Evolutionary conservation across 306 rosid species (phyloP).

Genomic region (Cotoneaster glaucophyllus): DNA sequence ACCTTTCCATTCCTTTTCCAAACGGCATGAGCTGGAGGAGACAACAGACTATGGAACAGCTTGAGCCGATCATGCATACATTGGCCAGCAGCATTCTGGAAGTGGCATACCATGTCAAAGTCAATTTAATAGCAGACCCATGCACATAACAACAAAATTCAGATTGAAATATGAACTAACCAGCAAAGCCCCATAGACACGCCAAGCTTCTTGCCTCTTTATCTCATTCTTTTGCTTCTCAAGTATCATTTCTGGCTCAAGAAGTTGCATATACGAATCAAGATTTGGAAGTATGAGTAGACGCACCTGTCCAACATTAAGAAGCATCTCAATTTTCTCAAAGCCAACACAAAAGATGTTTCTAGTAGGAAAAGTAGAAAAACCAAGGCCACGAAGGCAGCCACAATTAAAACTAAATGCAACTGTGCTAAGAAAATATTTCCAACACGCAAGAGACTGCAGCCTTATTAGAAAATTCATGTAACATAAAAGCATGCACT

Average conservation of each 20-base stretch:
- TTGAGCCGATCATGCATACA: conserved; percentile 51
- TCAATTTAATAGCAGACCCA: not conserved
- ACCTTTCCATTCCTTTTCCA: conserved; percentile 47
- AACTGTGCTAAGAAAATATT: not conserved
- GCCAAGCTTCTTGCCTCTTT: conserved; percentile 85
- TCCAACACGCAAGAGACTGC: not conserved
- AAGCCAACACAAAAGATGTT: conserved; percentile 10
- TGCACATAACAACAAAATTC: not conserved
- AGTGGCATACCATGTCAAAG: conserved; percentile 15
- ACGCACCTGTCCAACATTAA: conserved; percentile 52
- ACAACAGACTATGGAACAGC: conserved; percentile 32
- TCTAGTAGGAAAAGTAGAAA: conserved; percentile 6
- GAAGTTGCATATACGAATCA: conserved; percentile 74
- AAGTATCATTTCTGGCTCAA: conserved; percentile 69
- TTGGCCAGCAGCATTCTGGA: conserved; percentile 77
- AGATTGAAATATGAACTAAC: conserved; percentile 38
- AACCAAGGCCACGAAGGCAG: not conserved
- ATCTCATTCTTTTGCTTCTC: conserved; percentile 72
- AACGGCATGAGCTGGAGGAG: conserved; percentile 39
- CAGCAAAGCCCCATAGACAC: conserved; percentile 79
- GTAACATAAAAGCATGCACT: conserved; percentile 13
- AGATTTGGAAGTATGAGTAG: conserved; percentile 81
- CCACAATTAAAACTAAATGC: not conserved
- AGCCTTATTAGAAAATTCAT: not conserved
- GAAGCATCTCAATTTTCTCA: conserved; percentile 9